These are phyloP conservation scores for Dactylis glomerata DNA, from an alignment of 176 grass and related monocot genomes.

Conservation along the genomic window DNA sequence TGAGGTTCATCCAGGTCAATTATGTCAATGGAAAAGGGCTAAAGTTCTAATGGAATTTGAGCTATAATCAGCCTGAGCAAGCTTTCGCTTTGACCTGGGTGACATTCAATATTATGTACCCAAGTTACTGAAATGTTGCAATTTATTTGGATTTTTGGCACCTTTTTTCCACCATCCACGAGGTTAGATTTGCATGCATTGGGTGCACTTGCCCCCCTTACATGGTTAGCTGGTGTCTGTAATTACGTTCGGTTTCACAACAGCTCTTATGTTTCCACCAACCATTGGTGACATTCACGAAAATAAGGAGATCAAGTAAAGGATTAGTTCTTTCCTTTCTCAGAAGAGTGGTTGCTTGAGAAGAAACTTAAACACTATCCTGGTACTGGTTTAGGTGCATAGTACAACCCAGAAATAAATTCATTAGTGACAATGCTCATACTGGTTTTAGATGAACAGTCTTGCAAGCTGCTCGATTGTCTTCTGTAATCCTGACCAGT, in stretches of 20 bases:
- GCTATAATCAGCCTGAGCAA: no score
- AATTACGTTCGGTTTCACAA: neutral
- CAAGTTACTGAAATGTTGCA: neutral
- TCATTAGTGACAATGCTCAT: neutral
- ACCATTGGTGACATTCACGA: neutral
- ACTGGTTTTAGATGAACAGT: neutral
- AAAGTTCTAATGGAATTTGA: neutral
- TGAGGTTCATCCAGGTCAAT: neutral
- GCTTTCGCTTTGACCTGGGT: no score
- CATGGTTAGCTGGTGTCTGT: neutral
- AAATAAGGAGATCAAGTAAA: neutral
- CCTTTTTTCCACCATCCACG: neutral
- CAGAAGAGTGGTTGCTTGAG: neutral
- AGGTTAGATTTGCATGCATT: neutral
- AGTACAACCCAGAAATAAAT: neutral
- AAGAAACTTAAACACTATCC: conserved; percentile 6
- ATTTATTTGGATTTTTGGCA: neutral
- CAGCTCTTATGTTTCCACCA: neutral
- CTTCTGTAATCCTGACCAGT: neutral
- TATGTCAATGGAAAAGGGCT: no score
- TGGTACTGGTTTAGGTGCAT: neutral
- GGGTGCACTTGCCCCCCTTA: neutral
- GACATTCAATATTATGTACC: no score
- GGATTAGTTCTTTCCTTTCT: neutral
- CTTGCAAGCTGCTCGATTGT: neutral